Evolutionary conservation across 805 yeast genomes (phyloP), one percentile per base, ranked within the genome.

Genomic region (Sungouiozyma intestinalis): DNA sequence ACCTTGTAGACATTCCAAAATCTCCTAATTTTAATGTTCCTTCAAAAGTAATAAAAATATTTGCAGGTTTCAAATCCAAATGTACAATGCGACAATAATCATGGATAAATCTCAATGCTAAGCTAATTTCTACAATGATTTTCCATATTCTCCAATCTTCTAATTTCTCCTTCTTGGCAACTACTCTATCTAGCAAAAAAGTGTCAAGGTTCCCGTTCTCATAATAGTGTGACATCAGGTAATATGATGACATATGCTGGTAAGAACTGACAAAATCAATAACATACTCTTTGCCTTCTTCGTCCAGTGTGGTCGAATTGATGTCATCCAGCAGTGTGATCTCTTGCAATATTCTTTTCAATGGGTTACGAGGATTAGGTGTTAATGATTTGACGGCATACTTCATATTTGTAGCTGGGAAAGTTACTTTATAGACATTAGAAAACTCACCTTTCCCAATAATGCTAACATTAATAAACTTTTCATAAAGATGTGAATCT

Each of bases 61-160:
- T 92, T 2, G 97, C 96, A 1, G 98, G 98, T 63, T 92, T 92
- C 56, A 92, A 64, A 63, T 92, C 98, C 41, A 92, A 66, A 64
- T 92, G 98, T 40, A 88, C 67, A 41, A 85, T 81, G 46, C 74
- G 73, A 47, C 81, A 79, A 36, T 77, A 70, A 53, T 70, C 72
- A 58, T 92, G 98, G 38, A 92, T 79, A 58, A 77, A 87, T 49
- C 76, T 71, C 45, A 92, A 66, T 0, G 97, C 98, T 54, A 76
- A 71, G 35, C 85, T 64, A 15, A 88, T 69, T 58, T 90, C 98
- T 40, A 82, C 80, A 50, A 92, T 68, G 36, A 92, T 90, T 65
- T 92, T 92, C 98, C 98, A 92, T 34, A 90, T 88, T 52, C 98
- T 74, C 82, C 96, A 92, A 60, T 92, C 98, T 58, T 92, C 98